A percentile compares a stretch with the other conserved stretches of the same genome.
Evolutionary conservation across 1,139 yeast genomes (phyloP).

Genomic region (Debaryomyces sp.): DNA sequence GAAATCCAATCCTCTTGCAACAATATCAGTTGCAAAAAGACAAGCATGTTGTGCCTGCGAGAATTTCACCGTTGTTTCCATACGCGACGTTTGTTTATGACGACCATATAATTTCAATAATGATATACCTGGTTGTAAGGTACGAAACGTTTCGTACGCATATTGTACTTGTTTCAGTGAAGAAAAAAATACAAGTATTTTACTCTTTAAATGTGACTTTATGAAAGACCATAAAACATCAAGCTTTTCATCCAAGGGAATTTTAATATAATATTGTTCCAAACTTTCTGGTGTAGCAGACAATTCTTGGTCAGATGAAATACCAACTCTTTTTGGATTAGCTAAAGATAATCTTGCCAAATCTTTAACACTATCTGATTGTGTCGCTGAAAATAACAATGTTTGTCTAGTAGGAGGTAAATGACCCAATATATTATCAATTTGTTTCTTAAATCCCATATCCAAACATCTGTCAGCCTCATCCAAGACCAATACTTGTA

Average conservation of each 20-base stretch:
- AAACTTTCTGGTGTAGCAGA: conserved; percentile 78
- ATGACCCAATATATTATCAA: conserved; percentile 83
- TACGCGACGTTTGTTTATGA: conserved; percentile 90
- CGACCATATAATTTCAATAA: conserved; percentile 91
- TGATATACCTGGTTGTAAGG: conserved; percentile 94
- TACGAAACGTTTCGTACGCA: conserved; percentile 87
- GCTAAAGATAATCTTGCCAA: conserved; percentile 85
- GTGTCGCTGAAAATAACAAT: conserved; percentile 88
- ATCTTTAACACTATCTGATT: conserved; percentile 83
- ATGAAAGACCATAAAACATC: conserved; percentile 88
- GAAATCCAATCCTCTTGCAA: conserved; percentile 96
- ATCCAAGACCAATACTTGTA: conserved; percentile 84
- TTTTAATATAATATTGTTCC: conserved; percentile 78
- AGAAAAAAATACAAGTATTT: conserved; percentile 85
- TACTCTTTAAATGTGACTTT: conserved; percentile 82
- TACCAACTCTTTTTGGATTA: conserved; percentile 76
- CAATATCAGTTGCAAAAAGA: conserved; percentile 93
- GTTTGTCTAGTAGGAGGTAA: conserved; percentile 89
- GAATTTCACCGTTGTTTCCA: conserved; percentile 86
- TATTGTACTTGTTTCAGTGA: conserved; percentile 95
- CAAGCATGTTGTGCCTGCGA: conserved; percentile 86
- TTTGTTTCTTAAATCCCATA: conserved; percentile 91
- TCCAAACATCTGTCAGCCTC: conserved; percentile 97
- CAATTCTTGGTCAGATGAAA: conserved; percentile 51
- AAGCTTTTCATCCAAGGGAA: conserved; percentile 77